Conservation (phyloP, 371 early-diverging fungal species). For the Capillidium rhysosporum region DNA sequence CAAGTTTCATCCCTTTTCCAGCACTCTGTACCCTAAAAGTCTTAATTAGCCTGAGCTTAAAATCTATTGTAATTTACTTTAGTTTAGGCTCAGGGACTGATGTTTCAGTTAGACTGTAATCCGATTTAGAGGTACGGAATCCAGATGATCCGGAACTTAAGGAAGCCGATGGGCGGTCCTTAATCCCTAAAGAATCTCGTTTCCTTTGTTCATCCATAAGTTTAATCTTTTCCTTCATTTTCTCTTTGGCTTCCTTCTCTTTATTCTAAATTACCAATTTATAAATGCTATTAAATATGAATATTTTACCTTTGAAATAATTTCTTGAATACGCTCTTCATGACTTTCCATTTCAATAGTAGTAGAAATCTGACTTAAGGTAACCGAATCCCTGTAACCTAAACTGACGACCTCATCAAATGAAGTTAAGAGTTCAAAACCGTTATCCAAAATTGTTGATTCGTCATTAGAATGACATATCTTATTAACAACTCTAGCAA, state of each 20-base stretch:
- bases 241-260: constrained; percentile 92
- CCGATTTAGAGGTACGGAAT: neutral
- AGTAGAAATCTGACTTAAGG: constrained; percentile 55
- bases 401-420: constrained; percentile 93
- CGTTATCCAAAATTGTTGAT: constrained; percentile 45
- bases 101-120: neutral
- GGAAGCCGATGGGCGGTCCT: neutral
- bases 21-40: neutral
- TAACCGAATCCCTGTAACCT: constrained; percentile 56
- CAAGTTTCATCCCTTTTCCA: constrained; percentile 8
- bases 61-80: neutral
- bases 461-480: constrained; percentile 70
- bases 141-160: neutral
- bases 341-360: constrained; percentile 93
- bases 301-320: constrained; percentile 68
- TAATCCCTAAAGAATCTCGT: constrained; percentile 23
- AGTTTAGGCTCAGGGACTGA: neutral
- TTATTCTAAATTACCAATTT: constrained; percentile 42
- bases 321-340: constrained; percentile 90
- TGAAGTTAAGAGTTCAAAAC: constrained; percentile 75
- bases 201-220: constrained; percentile 77
- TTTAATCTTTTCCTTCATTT: constrained; percentile 76
- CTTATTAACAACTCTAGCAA: constrained; percentile 83
- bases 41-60: neutral
- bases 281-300: neutral